Evolutionary conservation across 2,329 filamentous ascomycete species (phyloP), one percentile per base, ranked within the genome.

Genomic region (Coniella vitis): DNA sequence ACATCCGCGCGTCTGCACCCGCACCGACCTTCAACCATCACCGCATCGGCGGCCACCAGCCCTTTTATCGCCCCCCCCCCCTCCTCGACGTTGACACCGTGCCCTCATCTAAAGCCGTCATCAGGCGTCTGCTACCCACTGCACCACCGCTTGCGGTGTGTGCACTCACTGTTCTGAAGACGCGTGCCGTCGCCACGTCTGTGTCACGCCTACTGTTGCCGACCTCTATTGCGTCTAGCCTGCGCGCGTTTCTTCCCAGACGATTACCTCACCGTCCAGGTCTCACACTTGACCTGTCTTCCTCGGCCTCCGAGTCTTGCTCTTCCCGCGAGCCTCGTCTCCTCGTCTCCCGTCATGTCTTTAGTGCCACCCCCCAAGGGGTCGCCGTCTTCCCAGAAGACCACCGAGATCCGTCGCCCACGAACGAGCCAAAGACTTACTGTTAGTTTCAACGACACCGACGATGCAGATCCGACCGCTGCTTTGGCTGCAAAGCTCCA

Each of bases 401-500:
- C 54, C 38, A 62, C 62, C 42, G 63, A 66, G 44, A 54, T 57
- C 45, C 57, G 56, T 38, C 61, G 63, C 14, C 63, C 64, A 20
- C 58, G 61, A 32, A 65, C 65, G 2, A 63, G 60, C 48, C 65
- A 66, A 41, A 60, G 57, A 39, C 57, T 66, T 16, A 65, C 62
- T 4, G 58, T 66, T 54, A 64, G 60, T 45, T 67, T 63, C 61
- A 57, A 65, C 34, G 64, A 66, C 20, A 55, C 56, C 40, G 57
- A 61, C 14, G 57, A 55, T 32, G 54, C 53, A n/a, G 55, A 58
- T 3, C 48, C 56, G 7, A 51, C 55, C 16, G 55, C 55, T 16
- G 20, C 20, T 36, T 25, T 25, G 37, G 39, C 55, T 9, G 51
- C 66, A 7, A 62, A 63, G 31, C 61, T 73, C 47, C 75, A 79